A percentile compares a stretch with the other conserved stretches of the same genome.
Conservation (phyloP, 176 grass and related monocot genomes). For the Musa beccarii region DNA sequence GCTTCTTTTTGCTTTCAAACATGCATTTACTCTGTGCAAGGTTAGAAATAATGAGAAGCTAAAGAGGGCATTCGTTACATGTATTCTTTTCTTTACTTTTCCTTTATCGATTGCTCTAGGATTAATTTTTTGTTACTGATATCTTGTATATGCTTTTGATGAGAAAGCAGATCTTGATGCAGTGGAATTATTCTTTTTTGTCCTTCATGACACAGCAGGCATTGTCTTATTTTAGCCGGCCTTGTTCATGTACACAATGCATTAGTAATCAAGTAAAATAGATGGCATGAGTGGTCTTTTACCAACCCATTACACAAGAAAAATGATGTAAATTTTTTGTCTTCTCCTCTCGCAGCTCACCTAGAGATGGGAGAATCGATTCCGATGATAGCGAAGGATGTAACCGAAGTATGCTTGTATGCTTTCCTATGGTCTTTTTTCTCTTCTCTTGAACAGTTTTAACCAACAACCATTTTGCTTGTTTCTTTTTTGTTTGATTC, state of each 20-base stretch:
- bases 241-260: background rate
- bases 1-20: too few species aligned
- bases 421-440: background rate
- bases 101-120: too few species aligned
- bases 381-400: slow-evolving; percentile 30
- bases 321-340: background rate
- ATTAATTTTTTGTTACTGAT: too few species aligned
- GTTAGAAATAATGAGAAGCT: too few species aligned
- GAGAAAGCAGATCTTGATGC: too few species aligned
- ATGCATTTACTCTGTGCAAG: too few species aligned
- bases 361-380: slow-evolving; percentile 18
- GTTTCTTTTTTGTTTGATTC: background rate
- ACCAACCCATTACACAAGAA: too few species aligned
- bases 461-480: slow-evolving; percentile 2
- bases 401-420: slow-evolving; percentile 26
- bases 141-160: too few species aligned
- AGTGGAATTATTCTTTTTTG: too few species aligned
- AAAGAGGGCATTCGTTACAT: too few species aligned
- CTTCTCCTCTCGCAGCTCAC: slow-evolving; percentile 9
- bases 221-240: background rate
- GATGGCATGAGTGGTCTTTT: background rate
- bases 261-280: background rate
- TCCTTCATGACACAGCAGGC: too few species aligned
- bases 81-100: too few species aligned
- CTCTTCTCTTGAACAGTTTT: background rate